phyloP scores from a whole-genome alignment of 345 rosid genomes.

The Eutrema heterophyllum region DNA sequence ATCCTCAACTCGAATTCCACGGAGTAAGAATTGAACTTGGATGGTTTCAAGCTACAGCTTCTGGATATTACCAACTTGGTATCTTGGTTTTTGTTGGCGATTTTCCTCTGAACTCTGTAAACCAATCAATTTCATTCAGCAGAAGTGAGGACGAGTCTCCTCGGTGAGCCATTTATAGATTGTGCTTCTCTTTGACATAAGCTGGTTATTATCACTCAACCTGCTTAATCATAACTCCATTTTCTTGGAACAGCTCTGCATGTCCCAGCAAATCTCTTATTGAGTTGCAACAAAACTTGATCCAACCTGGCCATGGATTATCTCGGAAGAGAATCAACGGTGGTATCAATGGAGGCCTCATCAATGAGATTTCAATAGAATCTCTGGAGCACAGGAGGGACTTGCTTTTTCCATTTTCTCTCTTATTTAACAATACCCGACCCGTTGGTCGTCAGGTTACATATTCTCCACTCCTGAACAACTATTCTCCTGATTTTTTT shows the following conservation, averaged over 20 bases:
- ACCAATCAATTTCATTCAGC: conserved; percentile 41
- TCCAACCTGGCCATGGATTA: conserved; percentile 54
- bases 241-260: conserved; percentile 48
- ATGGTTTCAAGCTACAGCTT: conserved; percentile 99
- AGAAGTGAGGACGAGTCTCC: conserved; percentile 41
- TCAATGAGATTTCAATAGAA: conserved; percentile 64
- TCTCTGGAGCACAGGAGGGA: conserved; percentile 74
- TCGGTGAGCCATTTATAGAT: conserved; percentile 45
- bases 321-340: conserved; percentile 84
- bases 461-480: background rate
- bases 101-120: conserved; percentile 38
- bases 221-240: conserved; percentile 13
- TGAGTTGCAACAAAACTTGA: conserved; percentile 55
- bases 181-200: background rate
- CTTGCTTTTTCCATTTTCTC: conserved; percentile 70
- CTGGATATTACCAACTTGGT: conserved; percentile 97
- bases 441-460: conserved; percentile 90
- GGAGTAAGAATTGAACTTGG: conserved; percentile 84
- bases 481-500: background rate
- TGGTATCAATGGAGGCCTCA: conserved; percentile 84
- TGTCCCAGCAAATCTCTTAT: conserved; percentile 39
- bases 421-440: conserved; percentile 73
- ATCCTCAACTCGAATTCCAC: conserved; percentile 88
- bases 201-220: background rate
- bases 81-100: conserved; percentile 71